These are phyloP conservation scores for Solidago caesia DNA, from an alignment of 129 eudicot species.

Conservation along the genomic window DNA sequence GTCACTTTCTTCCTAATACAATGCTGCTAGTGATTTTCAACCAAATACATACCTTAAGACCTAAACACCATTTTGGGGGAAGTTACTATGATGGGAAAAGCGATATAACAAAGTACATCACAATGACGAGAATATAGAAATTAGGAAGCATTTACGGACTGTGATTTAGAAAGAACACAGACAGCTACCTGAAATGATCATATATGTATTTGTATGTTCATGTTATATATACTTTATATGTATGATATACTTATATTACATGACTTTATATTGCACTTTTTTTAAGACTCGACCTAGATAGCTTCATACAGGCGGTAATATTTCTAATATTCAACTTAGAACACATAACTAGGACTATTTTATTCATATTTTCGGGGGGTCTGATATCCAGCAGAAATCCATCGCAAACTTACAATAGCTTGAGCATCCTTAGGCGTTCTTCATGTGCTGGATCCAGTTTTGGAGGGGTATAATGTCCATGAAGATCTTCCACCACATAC, in stretches of 20 bases:
- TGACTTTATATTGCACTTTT: too few relatives aligned
- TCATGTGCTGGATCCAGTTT: constrained; percentile 63
- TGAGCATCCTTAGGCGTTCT: constrained; percentile 65
- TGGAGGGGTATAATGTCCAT: constrained; percentile 72
- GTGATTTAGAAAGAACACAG: too few relatives aligned
- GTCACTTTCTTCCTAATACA: constrained; percentile 1
- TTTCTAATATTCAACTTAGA: neutral
- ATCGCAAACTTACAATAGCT: constrained; percentile 46
- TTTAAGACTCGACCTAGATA: constrained; percentile 6
- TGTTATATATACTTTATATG: too few relatives aligned
- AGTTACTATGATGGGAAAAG: too few relatives aligned
- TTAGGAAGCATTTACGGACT: too few relatives aligned
- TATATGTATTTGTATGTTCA: too few relatives aligned
- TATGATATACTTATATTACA: too few relatives aligned
- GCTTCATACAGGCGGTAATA: constrained; percentile 1
- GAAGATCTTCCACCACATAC: constrained; percentile 76
- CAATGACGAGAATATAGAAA: too few relatives aligned
- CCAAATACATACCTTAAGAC: neutral
- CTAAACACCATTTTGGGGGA: neutral
- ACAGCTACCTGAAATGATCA: too few relatives aligned
- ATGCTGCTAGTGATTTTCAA: neutral
- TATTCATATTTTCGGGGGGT: neutral
- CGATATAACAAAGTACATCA: too few relatives aligned
- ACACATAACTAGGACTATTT: neutral
- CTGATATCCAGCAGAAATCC: constrained; percentile 11